phyloP scores from a whole-genome alignment of 2,329 filamentous ascomycete species.

The Penicillium sp. region DNA sequence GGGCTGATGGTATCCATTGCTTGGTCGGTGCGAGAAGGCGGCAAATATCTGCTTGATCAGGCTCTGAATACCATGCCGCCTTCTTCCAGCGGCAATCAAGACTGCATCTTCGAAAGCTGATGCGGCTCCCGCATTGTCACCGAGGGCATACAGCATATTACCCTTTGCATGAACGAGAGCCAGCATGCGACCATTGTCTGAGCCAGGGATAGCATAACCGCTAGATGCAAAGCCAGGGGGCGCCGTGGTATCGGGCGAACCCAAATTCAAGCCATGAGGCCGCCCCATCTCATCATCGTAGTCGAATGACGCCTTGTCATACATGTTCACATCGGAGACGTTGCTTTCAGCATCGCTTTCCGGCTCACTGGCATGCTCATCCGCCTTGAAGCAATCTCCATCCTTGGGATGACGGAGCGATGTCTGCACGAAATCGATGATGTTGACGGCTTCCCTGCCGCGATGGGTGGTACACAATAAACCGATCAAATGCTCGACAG shows the following conservation, averaged over 20 bases:
- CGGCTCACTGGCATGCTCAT: slow-evolving; percentile 61
- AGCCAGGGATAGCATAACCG: slow-evolving; percentile 80
- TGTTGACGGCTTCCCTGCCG: slow-evolving; percentile 78
- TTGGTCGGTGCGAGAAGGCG: slow-evolving; percentile 60
- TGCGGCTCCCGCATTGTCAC: slow-evolving; percentile 78
- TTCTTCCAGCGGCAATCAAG: slow-evolving; percentile 77
- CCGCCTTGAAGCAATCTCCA: slow-evolving; percentile 50
- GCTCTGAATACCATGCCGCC: slow-evolving; percentile 69
- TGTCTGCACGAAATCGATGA: slow-evolving; percentile 83
- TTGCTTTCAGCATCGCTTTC: slow-evolving; percentile 60
- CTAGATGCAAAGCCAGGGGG: slow-evolving; percentile 69
- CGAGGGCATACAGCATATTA: slow-evolving; percentile 93
- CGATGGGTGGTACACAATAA: slow-evolving; percentile 80
- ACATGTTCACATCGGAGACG: slow-evolving; percentile 53
- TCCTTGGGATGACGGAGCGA: slow-evolving; percentile 61
- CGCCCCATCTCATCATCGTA: slow-evolving; percentile 51
- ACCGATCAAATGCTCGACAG: slow-evolving; percentile 90
- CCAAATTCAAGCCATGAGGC: slow-evolving; percentile 27
- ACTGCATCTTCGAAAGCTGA: slow-evolving; percentile 94
- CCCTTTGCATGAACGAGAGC: slow-evolving; percentile 96
- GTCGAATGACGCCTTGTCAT: slow-evolving; percentile 61
- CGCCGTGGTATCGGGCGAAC: slow-evolving; percentile 31
- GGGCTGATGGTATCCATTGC: slow-evolving; percentile 42
- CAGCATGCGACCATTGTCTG: slow-evolving; percentile 88
- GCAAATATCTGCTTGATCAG: slow-evolving; percentile 77